phyloP scores from a whole-genome alignment of 2,329 filamentous ascomycete species.

The Kalmusia sp. region DNA sequence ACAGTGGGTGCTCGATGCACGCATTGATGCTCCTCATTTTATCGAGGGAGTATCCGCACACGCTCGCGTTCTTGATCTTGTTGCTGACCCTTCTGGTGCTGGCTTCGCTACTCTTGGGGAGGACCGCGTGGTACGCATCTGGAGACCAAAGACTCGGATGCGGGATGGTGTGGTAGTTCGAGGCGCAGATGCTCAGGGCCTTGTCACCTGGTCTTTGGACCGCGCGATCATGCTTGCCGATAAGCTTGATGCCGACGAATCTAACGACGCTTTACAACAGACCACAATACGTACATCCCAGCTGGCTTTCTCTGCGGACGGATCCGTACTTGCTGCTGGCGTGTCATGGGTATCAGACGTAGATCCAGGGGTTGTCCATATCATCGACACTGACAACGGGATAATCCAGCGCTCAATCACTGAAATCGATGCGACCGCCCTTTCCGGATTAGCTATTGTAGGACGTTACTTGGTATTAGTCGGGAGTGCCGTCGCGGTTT shows the following conservation, averaged over 20 bases:
- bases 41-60: slow-evolving; percentile 56
- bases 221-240: slow-evolving; percentile 57
- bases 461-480: slow-evolving; percentile 78
- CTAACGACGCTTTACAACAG: slow-evolving; percentile 22
- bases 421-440: slow-evolving; percentile 69
- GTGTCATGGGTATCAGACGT: slow-evolving; percentile 42
- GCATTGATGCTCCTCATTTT: slow-evolving; percentile 82
- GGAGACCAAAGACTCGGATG: slow-evolving; percentile 76
- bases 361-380: slow-evolving; percentile 70
- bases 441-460: slow-evolving; percentile 74
- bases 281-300: slow-evolving; percentile 62
- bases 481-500: slow-evolving; percentile 76
- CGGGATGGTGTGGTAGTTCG: slow-evolving; percentile 72
- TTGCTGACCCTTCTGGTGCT: slow-evolving; percentile 70
- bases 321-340: slow-evolving; percentile 43
- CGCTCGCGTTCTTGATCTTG: slow-evolving; percentile 73
- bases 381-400: slow-evolving; percentile 77
- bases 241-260: slow-evolving; percentile 36
- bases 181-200: slow-evolving; percentile 56
- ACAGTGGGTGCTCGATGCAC: slow-evolving; percentile 76
- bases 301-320: slow-evolving; percentile 71
- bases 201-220: slow-evolving; percentile 78
- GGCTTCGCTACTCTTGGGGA: slow-evolving; percentile 86
- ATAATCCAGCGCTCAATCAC: slow-evolving; percentile 70
- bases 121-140: slow-evolving; percentile 79